Conservation (phyloP, 2,329 filamentous ascomycete genomes). For the Grosmannia serpens region DNA sequence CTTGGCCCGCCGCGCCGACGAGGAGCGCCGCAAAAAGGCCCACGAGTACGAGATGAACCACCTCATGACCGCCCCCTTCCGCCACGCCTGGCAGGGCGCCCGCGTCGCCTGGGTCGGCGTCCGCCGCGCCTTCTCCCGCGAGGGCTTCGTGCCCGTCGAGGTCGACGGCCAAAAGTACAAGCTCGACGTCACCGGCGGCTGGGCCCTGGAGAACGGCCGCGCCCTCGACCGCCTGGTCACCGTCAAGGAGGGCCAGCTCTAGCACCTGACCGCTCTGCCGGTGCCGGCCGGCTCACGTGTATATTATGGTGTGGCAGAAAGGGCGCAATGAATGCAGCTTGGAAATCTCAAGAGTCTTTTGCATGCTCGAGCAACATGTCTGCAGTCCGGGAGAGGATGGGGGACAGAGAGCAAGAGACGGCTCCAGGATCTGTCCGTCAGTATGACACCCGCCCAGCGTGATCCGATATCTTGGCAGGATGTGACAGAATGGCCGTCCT, state of each 20-base stretch:
- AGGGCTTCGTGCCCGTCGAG: conserved; percentile 41
- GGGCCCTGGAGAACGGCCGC: conserved; percentile 46
- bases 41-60: conserved; percentile 42
- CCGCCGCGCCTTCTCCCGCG: conserved; percentile 40
- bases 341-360: too few relatives aligned
- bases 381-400: too few relatives aligned
- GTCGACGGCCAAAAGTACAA: conserved; percentile 39
- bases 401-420: too few relatives aligned
- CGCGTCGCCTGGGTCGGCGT: conserved; percentile 31
- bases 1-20: conserved; percentile 22
- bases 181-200: conserved; percentile 45
- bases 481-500: background rate
- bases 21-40: conserved; percentile 25
- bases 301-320: background rate
- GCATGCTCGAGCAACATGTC: background rate
- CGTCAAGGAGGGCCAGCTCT: conserved; percentile 7
- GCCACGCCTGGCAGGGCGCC: conserved; percentile 32
- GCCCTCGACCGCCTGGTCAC: conserved; percentile 44
- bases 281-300: background rate
- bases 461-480: background rate
- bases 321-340: background rate
- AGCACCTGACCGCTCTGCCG: background rate
- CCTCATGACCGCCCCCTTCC: conserved; percentile 45
- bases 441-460: background rate
- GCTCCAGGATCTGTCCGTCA: background rate